phyloP scores from a whole-genome alignment of 306 rosid genomes.

The Macrotyloma uniflorum region DNA sequence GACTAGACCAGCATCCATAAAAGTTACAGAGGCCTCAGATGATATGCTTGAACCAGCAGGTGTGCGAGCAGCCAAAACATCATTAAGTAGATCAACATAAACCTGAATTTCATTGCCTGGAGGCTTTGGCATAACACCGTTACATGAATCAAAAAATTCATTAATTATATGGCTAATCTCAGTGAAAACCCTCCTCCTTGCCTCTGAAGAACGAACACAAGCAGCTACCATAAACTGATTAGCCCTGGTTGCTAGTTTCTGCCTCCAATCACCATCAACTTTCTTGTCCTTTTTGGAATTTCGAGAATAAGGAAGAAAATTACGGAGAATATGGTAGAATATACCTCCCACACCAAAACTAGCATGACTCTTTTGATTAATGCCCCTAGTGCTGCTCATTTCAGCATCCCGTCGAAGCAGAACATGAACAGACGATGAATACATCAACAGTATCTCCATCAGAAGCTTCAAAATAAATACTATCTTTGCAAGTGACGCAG shows the following conservation, averaged over 20 bases:
- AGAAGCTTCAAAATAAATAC: conserved; percentile 88
- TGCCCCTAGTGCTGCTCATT: conserved; percentile 60
- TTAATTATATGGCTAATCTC: conserved; percentile 71
- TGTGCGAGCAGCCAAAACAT: conserved; percentile 84
- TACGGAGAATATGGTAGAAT: conserved; percentile 80
- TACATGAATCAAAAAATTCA: conserved; percentile 74
- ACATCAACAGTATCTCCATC: conserved; percentile 83
- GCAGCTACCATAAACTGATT: conserved; percentile 92
- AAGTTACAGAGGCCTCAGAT: conserved; percentile 84
- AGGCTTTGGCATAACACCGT: conserved; percentile 63
- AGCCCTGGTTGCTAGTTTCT: conserved; percentile 90
- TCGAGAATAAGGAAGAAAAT: conserved; percentile 70
- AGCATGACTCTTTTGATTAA: conserved; percentile 57
- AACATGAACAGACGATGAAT: conserved; percentile 85
- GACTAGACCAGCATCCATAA: conserved; percentile 85
- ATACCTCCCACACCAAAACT: conserved; percentile 67
- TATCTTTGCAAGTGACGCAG: conserved; percentile 88
- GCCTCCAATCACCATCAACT: conserved; percentile 94
- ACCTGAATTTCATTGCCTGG: conserved; percentile 74
- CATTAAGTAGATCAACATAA: conserved; percentile 84
- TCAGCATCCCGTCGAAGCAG: conserved; percentile 91
- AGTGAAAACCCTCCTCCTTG: conserved; percentile 81
- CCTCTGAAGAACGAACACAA: conserved; percentile 93
- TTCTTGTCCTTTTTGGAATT: conserved; percentile 82
- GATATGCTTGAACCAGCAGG: conserved; percentile 86